Conservation (phyloP, 2,329 filamentous ascomycete genomes). For the Elsinoe fawcettii region DNA sequence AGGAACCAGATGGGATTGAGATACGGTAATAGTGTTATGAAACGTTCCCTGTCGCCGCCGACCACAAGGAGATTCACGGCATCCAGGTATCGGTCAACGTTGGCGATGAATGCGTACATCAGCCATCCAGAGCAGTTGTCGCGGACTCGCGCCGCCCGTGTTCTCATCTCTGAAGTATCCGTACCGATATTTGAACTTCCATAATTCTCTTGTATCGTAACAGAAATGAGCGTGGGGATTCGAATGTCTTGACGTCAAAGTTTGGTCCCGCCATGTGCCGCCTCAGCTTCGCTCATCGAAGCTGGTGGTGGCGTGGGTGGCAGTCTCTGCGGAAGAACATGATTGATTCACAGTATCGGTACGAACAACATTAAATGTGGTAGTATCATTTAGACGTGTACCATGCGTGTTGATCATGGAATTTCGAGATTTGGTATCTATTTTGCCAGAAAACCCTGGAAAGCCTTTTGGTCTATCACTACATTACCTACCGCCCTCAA, state of each 20-base stretch:
- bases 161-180: background rate
- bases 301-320: no score
- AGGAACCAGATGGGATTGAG: background rate
- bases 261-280: background rate
- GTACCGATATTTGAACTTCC: background rate
- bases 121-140: background rate
- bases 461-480: conserved; percentile 90
- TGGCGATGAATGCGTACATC: background rate
- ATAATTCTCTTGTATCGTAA: background rate
- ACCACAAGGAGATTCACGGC: background rate
- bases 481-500: conserved; percentile 78
- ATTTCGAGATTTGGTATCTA: conserved; percentile 28
- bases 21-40: background rate
- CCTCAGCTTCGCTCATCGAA: background rate
- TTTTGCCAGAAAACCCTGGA: conserved; percentile 87
- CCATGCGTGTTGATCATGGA: no score
- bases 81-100: no score
- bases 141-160: background rate
- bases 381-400: no score
- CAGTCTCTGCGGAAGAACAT: background rate
- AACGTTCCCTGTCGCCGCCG: background rate
- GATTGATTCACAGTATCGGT: background rate
- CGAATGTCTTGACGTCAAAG: conserved; percentile 9
- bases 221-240: background rate
- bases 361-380: no score